Percentiles rank a stretch among this genome's conserved stretches.
phyloP scores from a whole-genome alignment of 2,329 filamentous ascomycete genomes.

The Aspergillus intermedius region DNA sequence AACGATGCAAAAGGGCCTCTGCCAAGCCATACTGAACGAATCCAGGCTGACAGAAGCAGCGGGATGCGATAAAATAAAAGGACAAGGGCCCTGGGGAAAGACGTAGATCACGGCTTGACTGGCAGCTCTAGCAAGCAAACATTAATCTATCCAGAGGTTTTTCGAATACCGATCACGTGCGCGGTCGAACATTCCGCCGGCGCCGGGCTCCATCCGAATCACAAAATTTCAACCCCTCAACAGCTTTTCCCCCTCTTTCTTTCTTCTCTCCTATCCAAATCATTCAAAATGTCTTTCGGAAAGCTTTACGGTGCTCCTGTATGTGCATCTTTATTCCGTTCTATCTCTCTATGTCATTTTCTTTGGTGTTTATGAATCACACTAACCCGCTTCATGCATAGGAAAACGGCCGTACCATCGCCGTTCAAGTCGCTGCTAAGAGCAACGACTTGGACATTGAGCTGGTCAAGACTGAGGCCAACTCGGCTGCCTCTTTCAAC shows the following conservation, averaged over 20 bases:
- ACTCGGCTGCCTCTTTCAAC: slow-evolving; percentile 52
- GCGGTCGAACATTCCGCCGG: slow-evolving; percentile 19
- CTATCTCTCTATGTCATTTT: not conserved
- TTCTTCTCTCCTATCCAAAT: slow-evolving; percentile 10
- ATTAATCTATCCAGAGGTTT: slow-evolving; percentile 16
- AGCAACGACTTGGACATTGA: slow-evolving; percentile 93
- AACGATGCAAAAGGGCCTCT: slow-evolving; percentile 28
- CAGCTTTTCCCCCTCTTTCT: slow-evolving; percentile 14
- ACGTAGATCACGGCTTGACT: not conserved
- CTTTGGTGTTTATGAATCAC: slow-evolving; percentile 4
- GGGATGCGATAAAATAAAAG: not conserved
- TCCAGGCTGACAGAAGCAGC: slow-evolving; percentile 8
- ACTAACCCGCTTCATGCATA: slow-evolving; percentile 37
- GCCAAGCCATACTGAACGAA: slow-evolving; percentile 29
- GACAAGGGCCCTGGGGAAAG: not conserved
- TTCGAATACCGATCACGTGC: slow-evolving; percentile 21
- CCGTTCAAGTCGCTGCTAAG: slow-evolving; percentile 90
- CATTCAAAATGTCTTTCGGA: slow-evolving; percentile 81
- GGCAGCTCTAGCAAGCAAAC: not conserved
- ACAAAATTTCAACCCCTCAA: slow-evolving; percentile 21
- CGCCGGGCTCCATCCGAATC: slow-evolving; percentile 17
- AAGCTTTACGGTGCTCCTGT: slow-evolving; percentile 90
- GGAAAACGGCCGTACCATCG: slow-evolving; percentile 84
- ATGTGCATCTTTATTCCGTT: slow-evolving; percentile 30
- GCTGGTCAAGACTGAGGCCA: slow-evolving; percentile 57